Percentiles rank a stretch among this genome's conserved stretches.
Conservation (phyloP, 2,329 filamentous ascomycete species). For the Botrytis sinoallii region DNA sequence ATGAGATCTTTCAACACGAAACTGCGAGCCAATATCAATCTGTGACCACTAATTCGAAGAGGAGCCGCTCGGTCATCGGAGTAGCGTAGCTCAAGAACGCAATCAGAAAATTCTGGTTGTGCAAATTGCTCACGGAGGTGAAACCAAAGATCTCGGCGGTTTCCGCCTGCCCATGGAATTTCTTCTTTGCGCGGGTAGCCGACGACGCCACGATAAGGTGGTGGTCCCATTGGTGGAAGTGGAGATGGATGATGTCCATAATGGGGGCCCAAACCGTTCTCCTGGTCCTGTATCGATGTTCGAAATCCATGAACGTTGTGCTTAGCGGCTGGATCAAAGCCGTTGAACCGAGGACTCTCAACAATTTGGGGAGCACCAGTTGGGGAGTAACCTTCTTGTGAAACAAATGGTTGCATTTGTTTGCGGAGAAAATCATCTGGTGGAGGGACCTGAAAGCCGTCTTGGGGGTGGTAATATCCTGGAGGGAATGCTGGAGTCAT, state of each 20-base stretch:
- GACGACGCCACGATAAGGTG: conserved; percentile 8
- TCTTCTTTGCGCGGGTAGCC: conserved; percentile 23
- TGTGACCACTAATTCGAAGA: conserved; percentile 52
- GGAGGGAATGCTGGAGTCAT: conserved; percentile 31
- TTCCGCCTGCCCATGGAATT: conserved; percentile 33
- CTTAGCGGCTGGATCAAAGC: conserved; percentile 53
- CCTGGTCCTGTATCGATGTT: conserved; percentile 49
- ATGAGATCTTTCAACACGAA: conserved; percentile 41
- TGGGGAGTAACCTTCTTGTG: conserved; percentile 39
- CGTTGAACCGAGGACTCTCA: conserved; percentile 27
- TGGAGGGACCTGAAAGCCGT: conserved; percentile 27
- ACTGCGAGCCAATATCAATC: conserved; percentile 54
- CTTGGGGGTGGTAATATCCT: conserved; percentile 30
- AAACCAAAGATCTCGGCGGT: conserved; percentile 41
- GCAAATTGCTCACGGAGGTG: conserved; percentile 44
- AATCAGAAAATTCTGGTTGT: conserved; percentile 45
- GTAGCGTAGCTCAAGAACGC: conserved; percentile 47
- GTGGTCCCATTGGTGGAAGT: conserved; percentile 40
- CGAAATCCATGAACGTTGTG: conserved; percentile 63
- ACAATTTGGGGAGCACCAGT: conserved; percentile 31
- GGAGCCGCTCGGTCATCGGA: conserved; percentile 41
- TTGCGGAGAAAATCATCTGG: conserved; percentile 30
- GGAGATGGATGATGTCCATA: conserved; percentile 43
- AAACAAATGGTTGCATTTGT: conserved; percentile 35
- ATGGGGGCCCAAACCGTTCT: conserved; percentile 28